Conservation (phyloP, 164 flowering plant species). For the Vitis cinerea region DNA sequence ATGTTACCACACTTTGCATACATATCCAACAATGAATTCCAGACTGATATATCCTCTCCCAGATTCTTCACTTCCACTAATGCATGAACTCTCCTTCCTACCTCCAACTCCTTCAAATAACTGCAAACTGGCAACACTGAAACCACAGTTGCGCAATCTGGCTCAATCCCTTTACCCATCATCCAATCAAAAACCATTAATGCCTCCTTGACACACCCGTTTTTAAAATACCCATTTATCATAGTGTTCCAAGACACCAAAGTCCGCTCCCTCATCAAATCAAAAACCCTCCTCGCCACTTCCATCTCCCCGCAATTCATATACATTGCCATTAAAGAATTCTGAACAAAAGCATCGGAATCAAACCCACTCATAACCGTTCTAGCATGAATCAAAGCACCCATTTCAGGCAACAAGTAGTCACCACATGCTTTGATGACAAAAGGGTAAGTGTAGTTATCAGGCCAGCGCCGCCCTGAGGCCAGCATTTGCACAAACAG, state of each 20-base stretch:
- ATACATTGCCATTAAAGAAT: constrained; percentile 64
- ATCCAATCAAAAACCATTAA: constrained; percentile 44
- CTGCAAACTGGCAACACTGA: constrained; percentile 72
- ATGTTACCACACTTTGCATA: constrained; percentile 61
- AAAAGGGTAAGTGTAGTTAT: constrained; percentile 52
- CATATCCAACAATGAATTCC: constrained; percentile 75
- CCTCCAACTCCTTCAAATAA: constrained; percentile 34
- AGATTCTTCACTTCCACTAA: constrained; percentile 37
- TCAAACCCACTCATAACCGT: constrained; percentile 34
- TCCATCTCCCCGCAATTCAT: constrained; percentile 49
- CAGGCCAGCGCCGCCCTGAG: constrained; percentile 31
- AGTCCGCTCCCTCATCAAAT: constrained; percentile 35
- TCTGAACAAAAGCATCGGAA: constrained; percentile 41
- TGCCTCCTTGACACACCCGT: constrained; percentile 47
- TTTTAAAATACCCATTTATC: constrained; percentile 55
- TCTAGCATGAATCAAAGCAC: constrained; percentile 43
- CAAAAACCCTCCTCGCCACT: constrained; percentile 44
- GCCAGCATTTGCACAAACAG: constrained; percentile 51
- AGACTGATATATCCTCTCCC: constrained; percentile 30
- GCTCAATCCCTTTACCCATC: constrained; percentile 40
- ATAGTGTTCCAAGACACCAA: constrained; percentile 76
- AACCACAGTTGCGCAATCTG: constrained; percentile 57
- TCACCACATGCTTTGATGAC: constrained; percentile 59
- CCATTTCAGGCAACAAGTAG: constrained; percentile 29
- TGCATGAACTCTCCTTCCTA: constrained; percentile 47